Base-by-base conservation (phyloP, 208 protist genomes). In the Angomonas deanei region DNA sequence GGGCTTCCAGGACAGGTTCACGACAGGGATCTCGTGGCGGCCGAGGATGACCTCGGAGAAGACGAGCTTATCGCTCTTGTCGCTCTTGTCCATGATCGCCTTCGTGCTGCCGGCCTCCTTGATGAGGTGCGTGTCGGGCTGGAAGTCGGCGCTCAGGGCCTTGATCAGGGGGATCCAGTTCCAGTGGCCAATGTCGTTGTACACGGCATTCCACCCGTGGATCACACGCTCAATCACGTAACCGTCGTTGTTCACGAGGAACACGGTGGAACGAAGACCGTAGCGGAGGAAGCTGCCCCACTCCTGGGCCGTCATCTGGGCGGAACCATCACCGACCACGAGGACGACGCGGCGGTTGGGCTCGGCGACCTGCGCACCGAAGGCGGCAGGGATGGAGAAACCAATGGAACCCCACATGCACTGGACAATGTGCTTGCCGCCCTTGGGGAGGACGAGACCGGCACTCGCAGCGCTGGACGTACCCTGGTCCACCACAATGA, bases 271-370 rank as follows among this genome's bases (percentile, higher is more conserved):
- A 15, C 28, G 33, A 24, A 71, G 66, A 50, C 54, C 50, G 58
- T 57, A 23, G 58, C 66, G 66, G 27, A 42, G 19, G 58, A 65
- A 63, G 42, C 46, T 23, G 23, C 66, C 58, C 21, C 33, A 27
- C 53, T 85, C 78, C 60, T 85, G 78, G 17, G 76, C 66, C 38
- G 74, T 85, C 78, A 85, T 85, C 69, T 85, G 78, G 31, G 74
- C 73, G 11, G 73, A 69, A 6, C 78, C 78, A 47, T 85, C 78
- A 46, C 78, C 78, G n/a, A 73, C 46, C 38, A 81, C 55, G 54
- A 65, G 76, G 17, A 85, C 53, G 1, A 85, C 71, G 31, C 74
- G 74, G 62, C 74, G 78, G 60, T 70, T 64, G 15, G 66, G 70
- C 17, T 66, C 58, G 27, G 78, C 78, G 33, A 81, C 46, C 63